phyloP scores from a whole-genome alignment of 495 filamentous ascomycete species.

The Annulohypoxylon stygium region DNA sequence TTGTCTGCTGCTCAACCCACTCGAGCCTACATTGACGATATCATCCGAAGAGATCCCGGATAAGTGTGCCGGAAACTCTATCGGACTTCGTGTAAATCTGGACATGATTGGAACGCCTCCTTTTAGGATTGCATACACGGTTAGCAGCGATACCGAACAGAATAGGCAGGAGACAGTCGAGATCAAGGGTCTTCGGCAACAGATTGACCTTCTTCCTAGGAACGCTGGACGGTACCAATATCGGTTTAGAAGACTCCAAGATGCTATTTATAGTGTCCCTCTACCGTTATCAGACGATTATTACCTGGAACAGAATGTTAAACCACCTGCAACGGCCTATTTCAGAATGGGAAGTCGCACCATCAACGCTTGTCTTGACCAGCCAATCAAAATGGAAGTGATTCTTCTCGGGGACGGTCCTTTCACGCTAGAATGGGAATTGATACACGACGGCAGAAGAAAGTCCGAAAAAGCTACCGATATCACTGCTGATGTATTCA shows the following conservation, averaged over 20 bases:
- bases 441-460: conserved; percentile 90
- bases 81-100: conserved; percentile 87
- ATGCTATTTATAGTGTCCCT: conserved; percentile 76
- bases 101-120: conserved; percentile 92
- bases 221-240: conserved; percentile 89
- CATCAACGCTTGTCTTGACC: conserved; percentile 82
- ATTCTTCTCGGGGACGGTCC: conserved; percentile 83
- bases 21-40: conserved; percentile 82
- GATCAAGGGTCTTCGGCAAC: conserved; percentile 76
- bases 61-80: conserved; percentile 92
- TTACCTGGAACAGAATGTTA: conserved; percentile 88
- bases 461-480: conserved; percentile 73
- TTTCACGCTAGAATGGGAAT: conserved; percentile 91
- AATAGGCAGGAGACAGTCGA: conserved; percentile 58
- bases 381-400: conserved; percentile 79
- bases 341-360: conserved; percentile 68
- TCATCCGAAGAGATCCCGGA: conserved; percentile 84
- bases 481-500: conserved; percentile 70
- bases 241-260: conserved; percentile 81
- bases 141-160: conserved; percentile 69
- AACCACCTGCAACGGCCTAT: conserved; percentile 85
- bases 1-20: conserved; percentile 89
- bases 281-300: conserved; percentile 55
- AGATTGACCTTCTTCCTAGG: conserved; percentile 84
- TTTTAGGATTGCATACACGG: conserved; percentile 80